Evolutionary conservation across 2,329 filamentous ascomycete species (phyloP).

Genomic region (Pezicula neosporulosa): DNA sequence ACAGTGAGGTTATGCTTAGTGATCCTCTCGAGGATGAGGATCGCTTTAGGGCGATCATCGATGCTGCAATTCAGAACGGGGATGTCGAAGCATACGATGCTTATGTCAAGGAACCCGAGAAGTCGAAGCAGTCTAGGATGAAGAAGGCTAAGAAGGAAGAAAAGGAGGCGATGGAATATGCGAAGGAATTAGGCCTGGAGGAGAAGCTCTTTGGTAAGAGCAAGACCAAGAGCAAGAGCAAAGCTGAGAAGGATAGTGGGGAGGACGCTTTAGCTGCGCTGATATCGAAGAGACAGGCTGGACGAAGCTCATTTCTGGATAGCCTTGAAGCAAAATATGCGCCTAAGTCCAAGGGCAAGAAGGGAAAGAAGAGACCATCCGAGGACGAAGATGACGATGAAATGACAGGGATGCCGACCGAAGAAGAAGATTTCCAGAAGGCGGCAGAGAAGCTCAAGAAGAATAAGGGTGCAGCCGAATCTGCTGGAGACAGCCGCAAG

Average conservation of each 20-base stretch:
- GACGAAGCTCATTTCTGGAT: conserved; percentile 64
- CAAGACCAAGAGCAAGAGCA: conserved; percentile 30
- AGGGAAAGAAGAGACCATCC: conserved; percentile 46
- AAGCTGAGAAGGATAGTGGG: conserved; percentile 34
- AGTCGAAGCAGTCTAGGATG: conserved; percentile 54
- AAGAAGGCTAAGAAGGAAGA: conserved; percentile 65
- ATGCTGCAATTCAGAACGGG: conserved; percentile 69
- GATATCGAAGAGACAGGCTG: conserved; percentile 69
- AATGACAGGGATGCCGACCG: conserved; percentile 52
- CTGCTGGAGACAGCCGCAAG: conserved; percentile 11
- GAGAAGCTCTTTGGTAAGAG: conserved; percentile 61
- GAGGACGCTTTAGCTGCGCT: conserved; percentile 65
- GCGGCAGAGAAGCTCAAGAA: conserved; percentile 45
- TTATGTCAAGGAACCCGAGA: conserved; percentile 73
- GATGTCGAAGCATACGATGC: conserved; percentile 63
- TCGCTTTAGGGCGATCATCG: conserved; percentile 76
- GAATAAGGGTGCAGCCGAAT: conserved; percentile 4
- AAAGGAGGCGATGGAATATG: conserved; percentile 69
- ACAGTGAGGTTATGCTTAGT: conserved; percentile 83
- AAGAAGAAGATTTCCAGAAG: conserved; percentile 59
- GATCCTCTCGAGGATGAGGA: conserved; percentile 81
- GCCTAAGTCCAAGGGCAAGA: conserved; percentile 34
- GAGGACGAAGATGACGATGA: conserved; percentile 65
- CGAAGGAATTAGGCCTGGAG: conserved; percentile 70
- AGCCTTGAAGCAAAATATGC: conserved; percentile 74